Evolutionary conservation across 2,329 filamentous ascomycete genomes (phyloP), one percentile per base, ranked within the genome.

Genomic region (Geoglossum cookeanum): DNA sequence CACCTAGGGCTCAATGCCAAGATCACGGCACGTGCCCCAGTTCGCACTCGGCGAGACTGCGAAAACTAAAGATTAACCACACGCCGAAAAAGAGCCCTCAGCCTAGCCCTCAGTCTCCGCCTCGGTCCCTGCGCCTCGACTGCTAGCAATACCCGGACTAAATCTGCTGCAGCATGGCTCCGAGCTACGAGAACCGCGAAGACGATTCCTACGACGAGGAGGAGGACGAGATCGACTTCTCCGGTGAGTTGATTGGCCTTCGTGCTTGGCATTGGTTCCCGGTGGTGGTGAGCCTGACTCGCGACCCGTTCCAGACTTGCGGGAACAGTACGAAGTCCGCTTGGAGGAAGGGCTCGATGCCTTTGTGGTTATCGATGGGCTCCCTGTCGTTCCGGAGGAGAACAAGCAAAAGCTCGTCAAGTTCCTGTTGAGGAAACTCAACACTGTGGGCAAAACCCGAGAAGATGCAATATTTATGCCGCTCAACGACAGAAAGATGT

Each of bases 381-480:
- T 98, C 48, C 92, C 92, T 63, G 75, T 85, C 62, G 91, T 98
- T 62, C 87, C 77, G 59, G 87, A 90, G 70, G 91, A 92, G 55
- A 90, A 86, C 76, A 91, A 89, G 75, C 81, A 86, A 60, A 97
- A 95, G 77, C 81, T 98, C 60, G 77, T 95, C 71, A 97, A 97
- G 74, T 97, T 97, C 72, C 76, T 98, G 73, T 75, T 94, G 71
- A 88, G 90, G 75, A 96, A 94, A 77, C 76, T 98, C 65, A 90
- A 85, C 73, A 77, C 81, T 60, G 87, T 90, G 61, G 92, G 91
- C 63, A 85, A 79, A 72, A 86, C 87, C 63, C 82, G 80, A 65
- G 90, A 95, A 69, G 89, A 96, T 66, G 80, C 83, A 61, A 80
- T 98, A 64, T 86, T 85, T 72, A 98, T 98, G 92, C 92, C 92